Evolutionary conservation across 2,329 filamentous ascomycete species (phyloP).

Genomic region (Colletotrichum tabaci): DNA sequence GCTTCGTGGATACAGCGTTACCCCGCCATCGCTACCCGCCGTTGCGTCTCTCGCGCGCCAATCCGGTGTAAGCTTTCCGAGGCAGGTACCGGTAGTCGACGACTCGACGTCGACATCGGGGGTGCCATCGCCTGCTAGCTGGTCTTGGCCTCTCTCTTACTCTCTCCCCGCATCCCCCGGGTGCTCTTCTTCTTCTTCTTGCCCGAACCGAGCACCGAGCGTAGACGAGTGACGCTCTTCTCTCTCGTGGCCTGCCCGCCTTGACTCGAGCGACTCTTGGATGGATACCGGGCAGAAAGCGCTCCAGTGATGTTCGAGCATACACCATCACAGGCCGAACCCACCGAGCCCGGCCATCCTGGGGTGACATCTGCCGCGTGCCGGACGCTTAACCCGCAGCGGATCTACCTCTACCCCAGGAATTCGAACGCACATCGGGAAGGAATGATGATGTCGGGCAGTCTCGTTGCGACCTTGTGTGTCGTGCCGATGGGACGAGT

Average conservation of each 20-base stretch:
- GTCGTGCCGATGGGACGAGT: not conserved
- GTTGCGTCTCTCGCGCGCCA: conserved; percentile 25
- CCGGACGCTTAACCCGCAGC: not conserved
- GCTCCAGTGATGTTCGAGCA: conserved; percentile 20
- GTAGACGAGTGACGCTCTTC: conserved; percentile 4
- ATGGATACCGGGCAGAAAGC: conserved; percentile 14
- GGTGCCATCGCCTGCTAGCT: conserved; percentile 8
- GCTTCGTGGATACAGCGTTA: not conserved
- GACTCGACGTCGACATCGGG: conserved; percentile 12
- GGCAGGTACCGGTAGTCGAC: conserved; percentile 30
- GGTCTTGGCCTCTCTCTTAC: conserved; percentile 27
- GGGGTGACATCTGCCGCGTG: not conserved
- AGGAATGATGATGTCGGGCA: conserved; percentile 12
- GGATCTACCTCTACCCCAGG: conserved; percentile 11
- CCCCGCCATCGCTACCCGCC: conserved; percentile 14
- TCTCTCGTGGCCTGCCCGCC: not conserved
- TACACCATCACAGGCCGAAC: no score
- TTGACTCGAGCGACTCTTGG: conserved; percentile 9
- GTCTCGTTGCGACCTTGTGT: not conserved
- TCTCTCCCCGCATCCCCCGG: not conserved
- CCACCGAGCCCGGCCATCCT: not conserved
- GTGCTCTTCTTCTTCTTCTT: not conserved
- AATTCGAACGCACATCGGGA: not conserved
- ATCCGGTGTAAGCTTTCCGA: conserved; percentile 29
- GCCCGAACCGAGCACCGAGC: conserved; percentile 8